Evolutionary conservation across 2,329 filamentous ascomycete genomes (phyloP), one percentile per base, ranked within the genome.

Genomic region (Exophiala alcalophila): DNA sequence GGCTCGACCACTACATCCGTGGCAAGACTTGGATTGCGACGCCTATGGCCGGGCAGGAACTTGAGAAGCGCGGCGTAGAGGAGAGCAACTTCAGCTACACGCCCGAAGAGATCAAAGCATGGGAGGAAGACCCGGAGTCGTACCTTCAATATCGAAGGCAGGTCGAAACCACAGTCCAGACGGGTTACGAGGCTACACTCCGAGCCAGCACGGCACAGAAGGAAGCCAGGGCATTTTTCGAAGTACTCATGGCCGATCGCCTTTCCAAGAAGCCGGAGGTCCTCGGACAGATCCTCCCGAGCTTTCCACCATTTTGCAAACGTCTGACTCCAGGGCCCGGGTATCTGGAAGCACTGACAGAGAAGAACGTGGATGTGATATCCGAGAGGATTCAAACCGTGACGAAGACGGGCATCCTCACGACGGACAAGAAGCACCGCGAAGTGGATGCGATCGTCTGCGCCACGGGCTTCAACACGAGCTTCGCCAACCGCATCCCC

Each of bases 311-410:
- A 4, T 57, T 59, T 8, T 70, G 67, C 40, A 60, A 67, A 24
- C 63, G 68, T 8, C 55, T 69, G 12, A 70, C 66, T 1, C 69
- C 68, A 0, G 69, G 67, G 0, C 62, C 65, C 1, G 66, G 67
- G 1, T 72, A 71, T 41, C 60, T 2, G n/a, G 33, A 2, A 30
- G 53, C 15, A 30, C 44, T 4, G 55, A 47, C 18, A 36, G 40
- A 43, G 2, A 56, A 62, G 12, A 40, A 52, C 18, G 40, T 44
- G 12, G 27, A n/a, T 11, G 15, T 44, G 19, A 39, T 44, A 16
- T 16, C 19, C 4, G 24, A 18, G 11, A 30, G 12, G 25, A 39
- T 44, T 24, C 14, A 28, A 12, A 10, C n/a, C 4, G 12, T 44
- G 15, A 31, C 16, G 4, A 18, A 19, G 29, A 30, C 32, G 3